Evolutionary conservation across 768 basidiomycete species (phyloP).

Genomic region (Antrodiella citrinella): DNA sequence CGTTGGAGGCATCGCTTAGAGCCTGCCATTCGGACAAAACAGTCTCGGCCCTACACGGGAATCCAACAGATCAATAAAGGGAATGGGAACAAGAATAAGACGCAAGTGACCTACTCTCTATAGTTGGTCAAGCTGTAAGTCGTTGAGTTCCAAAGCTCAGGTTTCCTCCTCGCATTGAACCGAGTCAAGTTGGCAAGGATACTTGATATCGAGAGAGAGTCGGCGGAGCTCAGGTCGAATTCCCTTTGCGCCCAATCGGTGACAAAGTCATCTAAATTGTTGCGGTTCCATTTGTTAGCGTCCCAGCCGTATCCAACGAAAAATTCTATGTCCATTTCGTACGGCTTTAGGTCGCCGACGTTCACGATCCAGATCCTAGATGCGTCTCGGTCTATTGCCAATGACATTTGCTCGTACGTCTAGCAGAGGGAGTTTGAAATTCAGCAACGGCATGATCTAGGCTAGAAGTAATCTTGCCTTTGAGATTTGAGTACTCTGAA

Average conservation of each 20-base stretch:
- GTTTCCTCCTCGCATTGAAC: slow-evolving; percentile 55
- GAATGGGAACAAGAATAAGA: not conserved
- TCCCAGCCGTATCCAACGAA: slow-evolving; percentile 62
- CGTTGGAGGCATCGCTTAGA: slow-evolving; percentile 40
- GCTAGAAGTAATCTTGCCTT: no score
- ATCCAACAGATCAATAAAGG: not conserved
- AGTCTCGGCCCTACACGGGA: slow-evolving; percentile 43
- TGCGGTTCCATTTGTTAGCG: slow-evolving; percentile 42
- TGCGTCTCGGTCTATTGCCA: slow-evolving; percentile 54
- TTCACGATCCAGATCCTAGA: slow-evolving; percentile 63
- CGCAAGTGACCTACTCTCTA: slow-evolving; percentile 44
- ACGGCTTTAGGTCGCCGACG: slow-evolving; percentile 70
- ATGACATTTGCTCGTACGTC: slow-evolving; percentile 64
- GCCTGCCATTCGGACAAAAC: slow-evolving; percentile 45
- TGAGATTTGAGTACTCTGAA: slow-evolving; percentile 43
- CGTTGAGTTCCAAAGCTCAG: slow-evolving; percentile 54
- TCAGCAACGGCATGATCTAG: no score
- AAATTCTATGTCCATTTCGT: slow-evolving; percentile 64
- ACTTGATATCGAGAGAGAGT: slow-evolving; percentile 35
- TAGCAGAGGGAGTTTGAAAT: slow-evolving; percentile 16
- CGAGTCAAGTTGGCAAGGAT: slow-evolving; percentile 50
- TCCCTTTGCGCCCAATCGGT: slow-evolving; percentile 56
- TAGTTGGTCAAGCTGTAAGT: slow-evolving; percentile 61
- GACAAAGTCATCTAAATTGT: slow-evolving; percentile 47
- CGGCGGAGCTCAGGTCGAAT: slow-evolving; percentile 37